These are phyloP conservation scores for Crotalaria pallida DNA, from an alignment of 306 rosid genomes.

Conservation along the genomic window DNA sequence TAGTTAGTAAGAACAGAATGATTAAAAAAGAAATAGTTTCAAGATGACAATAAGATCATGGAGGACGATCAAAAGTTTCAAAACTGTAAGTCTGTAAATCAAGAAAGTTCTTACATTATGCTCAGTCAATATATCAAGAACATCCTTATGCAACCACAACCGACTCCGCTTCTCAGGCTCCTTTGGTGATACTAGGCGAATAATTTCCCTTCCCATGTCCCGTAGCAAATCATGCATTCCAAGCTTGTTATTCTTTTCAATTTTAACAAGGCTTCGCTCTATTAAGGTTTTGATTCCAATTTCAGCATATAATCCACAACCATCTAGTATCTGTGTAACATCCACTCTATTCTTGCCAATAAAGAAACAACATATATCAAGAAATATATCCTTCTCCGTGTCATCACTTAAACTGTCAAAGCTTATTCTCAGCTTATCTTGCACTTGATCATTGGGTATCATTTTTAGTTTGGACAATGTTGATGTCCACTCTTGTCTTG, in stretches of 20 bases:
- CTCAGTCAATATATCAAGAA: not conserved
- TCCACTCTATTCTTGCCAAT: not conserved
- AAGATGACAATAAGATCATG: not conserved
- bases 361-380: constrained; percentile 24
- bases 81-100: no score
- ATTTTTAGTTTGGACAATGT: not conserved
- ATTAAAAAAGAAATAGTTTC: not conserved
- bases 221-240: no score
- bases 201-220: constrained; percentile 29
- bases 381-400: no score
- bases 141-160: constrained; percentile 7
- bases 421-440: no score
- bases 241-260: no score
- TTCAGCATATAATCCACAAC: not conserved
- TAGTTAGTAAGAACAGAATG: not conserved
- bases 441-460: constrained; percentile 15
- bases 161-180: constrained; percentile 5
- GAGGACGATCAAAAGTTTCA: not conserved
- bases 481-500: not conserved
- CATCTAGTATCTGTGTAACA: not conserved
- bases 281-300: constrained; percentile 5
- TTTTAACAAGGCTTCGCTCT: constrained; percentile 6
- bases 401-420: no score
- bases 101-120: no score
- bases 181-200: not conserved